These are phyloP conservation scores for Malus fusca DNA, from an alignment of 306 rosid genomes.

Conservation along the genomic window DNA sequence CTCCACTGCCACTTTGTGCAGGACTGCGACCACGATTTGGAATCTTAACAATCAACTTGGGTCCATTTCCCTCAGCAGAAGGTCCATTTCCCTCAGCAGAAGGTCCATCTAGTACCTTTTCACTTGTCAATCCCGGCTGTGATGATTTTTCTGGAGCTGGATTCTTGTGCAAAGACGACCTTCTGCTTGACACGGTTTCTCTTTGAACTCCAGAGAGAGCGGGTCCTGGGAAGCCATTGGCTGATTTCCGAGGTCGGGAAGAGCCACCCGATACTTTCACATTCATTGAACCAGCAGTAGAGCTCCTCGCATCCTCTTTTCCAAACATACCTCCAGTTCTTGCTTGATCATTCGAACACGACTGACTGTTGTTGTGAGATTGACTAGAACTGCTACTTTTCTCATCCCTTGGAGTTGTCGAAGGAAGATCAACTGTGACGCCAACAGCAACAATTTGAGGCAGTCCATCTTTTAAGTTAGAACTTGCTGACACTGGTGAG, in stretches of 20 bases:
- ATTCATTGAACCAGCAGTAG: constrained; percentile 60
- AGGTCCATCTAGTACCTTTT: constrained; percentile 46
- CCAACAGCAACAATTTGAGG: constrained; percentile 33
- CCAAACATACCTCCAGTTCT: constrained; percentile 45
- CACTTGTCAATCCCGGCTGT: constrained; percentile 28
- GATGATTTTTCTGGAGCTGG: constrained; percentile 44
- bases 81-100: constrained; percentile 44
- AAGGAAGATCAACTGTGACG: constrained; percentile 47
- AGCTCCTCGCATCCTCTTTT: constrained; percentile 81
- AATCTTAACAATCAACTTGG: constrained; percentile 56
- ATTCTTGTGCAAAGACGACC: constrained; percentile 20
- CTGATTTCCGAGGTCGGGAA: constrained; percentile 60
- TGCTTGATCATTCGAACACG: constrained; percentile 73
- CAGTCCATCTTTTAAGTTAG: constrained; percentile 51
- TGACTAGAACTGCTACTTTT: constrained; percentile 87
- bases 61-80: constrained; percentile 41
- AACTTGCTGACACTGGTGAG: constrained; percentile 29
- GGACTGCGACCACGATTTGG: constrained; percentile 71
- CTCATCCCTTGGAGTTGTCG: constrained; percentile 63
- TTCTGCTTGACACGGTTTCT: constrained; percentile 36
- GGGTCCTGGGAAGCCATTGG: constrained; percentile 59
- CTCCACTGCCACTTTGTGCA: constrained; percentile 47
- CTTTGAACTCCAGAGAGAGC: constrained; percentile 42
- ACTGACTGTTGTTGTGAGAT: constrained; percentile 80
- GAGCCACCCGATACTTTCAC: constrained; percentile 35